These are phyloP conservation scores for Penicillium vulpinum DNA, from an alignment of 2,329 filamentous ascomycete species.

Conservation along the genomic window DNA sequence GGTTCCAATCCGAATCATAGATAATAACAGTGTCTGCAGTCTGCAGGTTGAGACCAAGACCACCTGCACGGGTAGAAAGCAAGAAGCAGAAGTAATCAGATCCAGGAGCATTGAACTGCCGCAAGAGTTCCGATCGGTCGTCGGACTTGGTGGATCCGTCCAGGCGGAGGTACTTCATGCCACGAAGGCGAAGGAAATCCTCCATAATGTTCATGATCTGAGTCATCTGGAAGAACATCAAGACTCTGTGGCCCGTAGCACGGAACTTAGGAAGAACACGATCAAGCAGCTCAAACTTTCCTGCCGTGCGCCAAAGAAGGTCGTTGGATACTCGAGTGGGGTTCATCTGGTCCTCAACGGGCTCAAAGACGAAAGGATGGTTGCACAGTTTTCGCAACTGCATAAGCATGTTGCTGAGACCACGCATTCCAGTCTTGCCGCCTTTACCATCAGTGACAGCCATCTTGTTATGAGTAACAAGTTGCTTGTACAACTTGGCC, in stretches of 20 bases:
- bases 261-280: slow-evolving; percentile 91
- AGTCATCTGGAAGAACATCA: slow-evolving; percentile 99
- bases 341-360: slow-evolving; percentile 98
- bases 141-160: slow-evolving; percentile 98
- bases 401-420: slow-evolving; percentile 99
- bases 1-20: slow-evolving; percentile 99
- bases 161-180: slow-evolving; percentile 82
- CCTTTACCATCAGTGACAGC: slow-evolving; percentile 93
- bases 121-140: slow-evolving; percentile 87
- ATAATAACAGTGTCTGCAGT: slow-evolving; percentile 99
- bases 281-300: slow-evolving; percentile 96
- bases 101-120: slow-evolving; percentile 81
- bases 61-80: slow-evolving; percentile 97
- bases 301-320: slow-evolving; percentile 88
- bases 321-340: slow-evolving; percentile 86
- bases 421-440: slow-evolving; percentile 89
- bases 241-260: slow-evolving; percentile 83
- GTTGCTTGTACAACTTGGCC: slow-evolving; percentile 92
- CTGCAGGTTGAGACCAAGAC: slow-evolving; percentile 93
- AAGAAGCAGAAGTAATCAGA: slow-evolving; percentile 98
- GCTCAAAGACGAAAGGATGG: slow-evolving; percentile 97
- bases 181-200: slow-evolving; percentile 84
- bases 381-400: slow-evolving; percentile 98
- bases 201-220: slow-evolving; percentile 99
- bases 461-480: slow-evolving; percentile 92